A percentile compares a stretch with the other conserved stretches of the same genome.
Conservation (phyloP, 2,329 filamentous ascomycete genomes). For the Alternaria ventricosa region DNA sequence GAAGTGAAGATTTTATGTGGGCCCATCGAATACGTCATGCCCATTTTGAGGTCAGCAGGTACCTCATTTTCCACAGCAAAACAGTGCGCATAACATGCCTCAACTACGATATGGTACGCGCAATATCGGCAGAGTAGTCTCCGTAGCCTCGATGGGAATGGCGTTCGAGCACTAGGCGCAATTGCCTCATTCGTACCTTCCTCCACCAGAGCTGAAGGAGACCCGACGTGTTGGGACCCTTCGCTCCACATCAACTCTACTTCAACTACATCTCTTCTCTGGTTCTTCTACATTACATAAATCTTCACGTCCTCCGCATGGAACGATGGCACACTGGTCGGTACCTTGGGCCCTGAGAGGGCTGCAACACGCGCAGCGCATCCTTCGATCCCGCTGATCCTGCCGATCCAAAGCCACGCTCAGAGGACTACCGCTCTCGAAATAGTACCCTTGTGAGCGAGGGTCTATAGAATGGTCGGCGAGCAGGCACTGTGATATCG, state of each 20-base stretch:
- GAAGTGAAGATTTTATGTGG: not conserved
- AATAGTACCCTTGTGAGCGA: conserved; percentile 6
- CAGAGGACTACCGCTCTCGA: conserved; percentile 11
- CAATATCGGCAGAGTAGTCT: conserved; percentile 9
- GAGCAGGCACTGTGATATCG: conserved; percentile 7
- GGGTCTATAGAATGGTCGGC: conserved; percentile 10
- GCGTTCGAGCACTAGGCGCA: conserved; percentile 9
- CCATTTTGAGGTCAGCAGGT: no score
- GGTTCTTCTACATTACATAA: not conserved
- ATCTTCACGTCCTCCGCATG: not conserved
- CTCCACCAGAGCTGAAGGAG: conserved; percentile 20
- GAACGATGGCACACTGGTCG: not conserved
- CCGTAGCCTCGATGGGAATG: conserved; percentile 2
- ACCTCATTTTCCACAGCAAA: not conserved
- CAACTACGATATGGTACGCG: not conserved
- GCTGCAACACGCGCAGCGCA: conserved; percentile 3
- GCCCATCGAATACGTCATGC: not conserved
- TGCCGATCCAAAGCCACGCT: conserved; percentile 5
- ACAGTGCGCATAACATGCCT: no score
- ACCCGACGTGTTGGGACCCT: conserved; percentile 19
- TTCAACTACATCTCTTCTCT: conserved; percentile 14
- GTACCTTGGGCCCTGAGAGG: not conserved
- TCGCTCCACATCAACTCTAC: conserved; percentile 9
- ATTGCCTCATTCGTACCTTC: conserved; percentile 14
- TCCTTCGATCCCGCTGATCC: conserved; percentile 11